Evolutionary conservation across 257 asterid genomes (phyloP).

Genomic region (Solanum infundibuliforme): DNA sequence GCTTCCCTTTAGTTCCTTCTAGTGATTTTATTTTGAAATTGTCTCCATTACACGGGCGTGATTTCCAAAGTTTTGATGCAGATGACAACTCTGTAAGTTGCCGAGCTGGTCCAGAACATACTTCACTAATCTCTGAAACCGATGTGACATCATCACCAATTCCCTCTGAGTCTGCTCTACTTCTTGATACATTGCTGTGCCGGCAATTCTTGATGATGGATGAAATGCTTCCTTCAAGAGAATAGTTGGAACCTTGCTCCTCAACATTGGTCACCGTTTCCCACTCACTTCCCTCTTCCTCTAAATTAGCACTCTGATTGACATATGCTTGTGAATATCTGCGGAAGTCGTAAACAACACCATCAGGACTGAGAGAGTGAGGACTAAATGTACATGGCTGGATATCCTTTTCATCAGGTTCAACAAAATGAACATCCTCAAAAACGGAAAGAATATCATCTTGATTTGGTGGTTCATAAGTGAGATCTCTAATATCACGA

Average conservation of each 20-base stretch:
- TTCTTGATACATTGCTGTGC: constrained; percentile 25
- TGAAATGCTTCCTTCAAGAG: constrained; percentile 44
- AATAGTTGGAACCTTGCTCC: constrained; percentile 50
- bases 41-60: constrained; percentile 66
- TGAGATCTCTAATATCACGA: constrained; percentile 40
- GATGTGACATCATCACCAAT: constrained; percentile 29
- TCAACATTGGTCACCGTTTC: constrained; percentile 66
- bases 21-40: constrained; percentile 29
- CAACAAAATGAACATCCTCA: constrained; percentile 34
- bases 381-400: no score
- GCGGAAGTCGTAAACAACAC: constrained; percentile 8
- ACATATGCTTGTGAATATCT: constrained; percentile 19
- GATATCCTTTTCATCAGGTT: constrained; percentile 25
- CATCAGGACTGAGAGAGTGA: constrained; percentile 34
- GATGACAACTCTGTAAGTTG: constrained; percentile 35
- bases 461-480: constrained; percentile 47
- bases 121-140: constrained; percentile 34
- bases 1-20: constrained; percentile 29
- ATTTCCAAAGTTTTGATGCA: constrained; percentile 47
- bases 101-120: constrained; percentile 17
- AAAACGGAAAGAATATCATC: constrained; percentile 47
- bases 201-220: constrained; percentile 22
- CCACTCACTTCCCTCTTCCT: constrained; percentile 66
- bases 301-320: constrained; percentile 36
- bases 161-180: constrained; percentile 25